Conservation (phyloP, 495 filamentous ascomycete genomes). For the Thozetella sp. region DNA sequence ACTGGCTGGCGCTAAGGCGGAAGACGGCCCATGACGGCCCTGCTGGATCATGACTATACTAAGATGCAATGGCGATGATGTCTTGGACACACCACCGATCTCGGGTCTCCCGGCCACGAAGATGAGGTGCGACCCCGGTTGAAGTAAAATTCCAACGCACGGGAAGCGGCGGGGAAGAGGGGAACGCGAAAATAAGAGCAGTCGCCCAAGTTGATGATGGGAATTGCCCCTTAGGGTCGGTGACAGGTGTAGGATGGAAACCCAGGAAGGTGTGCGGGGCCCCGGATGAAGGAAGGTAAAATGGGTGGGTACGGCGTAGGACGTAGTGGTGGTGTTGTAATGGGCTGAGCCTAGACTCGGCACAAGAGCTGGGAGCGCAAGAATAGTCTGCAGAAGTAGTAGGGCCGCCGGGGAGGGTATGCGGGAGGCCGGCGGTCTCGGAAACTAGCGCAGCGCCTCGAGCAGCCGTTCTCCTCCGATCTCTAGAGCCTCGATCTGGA, state of each 20-base stretch:
- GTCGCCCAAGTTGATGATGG: no score
- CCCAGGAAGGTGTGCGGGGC: no score
- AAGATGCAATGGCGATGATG: background rate
- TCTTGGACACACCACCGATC: background rate
- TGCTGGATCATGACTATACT: conserved; percentile 12
- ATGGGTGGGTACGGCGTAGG: no score
- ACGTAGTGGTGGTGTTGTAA: no score
- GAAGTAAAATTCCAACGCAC: no score
- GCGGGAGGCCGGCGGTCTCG: background rate
- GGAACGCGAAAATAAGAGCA: no score
- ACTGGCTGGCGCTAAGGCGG: background rate
- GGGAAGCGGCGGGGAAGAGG: no score
- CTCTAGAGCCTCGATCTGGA: background rate
- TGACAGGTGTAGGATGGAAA: no score
- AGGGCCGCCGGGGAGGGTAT: background rate
- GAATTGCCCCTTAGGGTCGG: no score
- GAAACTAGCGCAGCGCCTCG: background rate
- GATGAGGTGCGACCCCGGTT: no score
- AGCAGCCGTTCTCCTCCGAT: background rate
- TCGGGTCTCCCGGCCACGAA: no score
- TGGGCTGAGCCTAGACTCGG: background rate
- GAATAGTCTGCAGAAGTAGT: background rate
- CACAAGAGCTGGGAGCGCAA: background rate
- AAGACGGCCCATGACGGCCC: conserved; percentile 16
- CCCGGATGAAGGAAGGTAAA: no score